Evolutionary conservation across 331 rosid genomes (phyloP), one percentile per base, ranked within the genome.

Genomic region (Pyrus hybrid): DNA sequence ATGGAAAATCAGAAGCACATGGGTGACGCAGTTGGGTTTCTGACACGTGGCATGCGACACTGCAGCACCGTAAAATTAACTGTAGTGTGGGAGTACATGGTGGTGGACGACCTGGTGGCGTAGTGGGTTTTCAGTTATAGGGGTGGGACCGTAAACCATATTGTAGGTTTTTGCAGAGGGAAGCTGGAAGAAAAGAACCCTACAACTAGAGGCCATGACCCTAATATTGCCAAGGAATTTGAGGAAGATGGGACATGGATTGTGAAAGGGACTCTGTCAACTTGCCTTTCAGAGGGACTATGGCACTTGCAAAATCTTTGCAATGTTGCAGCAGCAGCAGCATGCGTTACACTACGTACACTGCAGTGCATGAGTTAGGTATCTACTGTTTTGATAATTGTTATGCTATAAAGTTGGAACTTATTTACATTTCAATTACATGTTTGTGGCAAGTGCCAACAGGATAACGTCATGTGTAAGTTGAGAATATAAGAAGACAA

Each of bases 211-310:
- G 7, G 64, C 26, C 28, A 21, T 21, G 64, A 35, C 26, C 43
- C 63, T 25, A 5, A 25, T 11, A 28, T 79, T 35, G 72, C 21
- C 32, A 58, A 58, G 30, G 61, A 74, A 74, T 37, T 30, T 17
- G 33, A 51, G 79, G 30, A 32, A 64, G 70, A 75, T 75, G 67
- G 21, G 33, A 56, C 76, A 62, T 21, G 49, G 72, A 63, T 77
- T 43, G 73, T 28, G 68, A 63, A 71, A 73, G 63, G 53, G 75
- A 76, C 75, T 70, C 73, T 7, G 73, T 77, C 78, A 77, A 79
- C 80, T 77, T 81, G 58, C 81, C 86, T 22, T 67, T 63, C 32
- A 12, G 28, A 76, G 75, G 73, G 75, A 63, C 9, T 71, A 35
- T 18, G 60, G n/a, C 14, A 37, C 2, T 13, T 13, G 57, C 30